Conservation (phyloP, 108 stramenopile species). For the Discostella pseudostelligera region DNA sequence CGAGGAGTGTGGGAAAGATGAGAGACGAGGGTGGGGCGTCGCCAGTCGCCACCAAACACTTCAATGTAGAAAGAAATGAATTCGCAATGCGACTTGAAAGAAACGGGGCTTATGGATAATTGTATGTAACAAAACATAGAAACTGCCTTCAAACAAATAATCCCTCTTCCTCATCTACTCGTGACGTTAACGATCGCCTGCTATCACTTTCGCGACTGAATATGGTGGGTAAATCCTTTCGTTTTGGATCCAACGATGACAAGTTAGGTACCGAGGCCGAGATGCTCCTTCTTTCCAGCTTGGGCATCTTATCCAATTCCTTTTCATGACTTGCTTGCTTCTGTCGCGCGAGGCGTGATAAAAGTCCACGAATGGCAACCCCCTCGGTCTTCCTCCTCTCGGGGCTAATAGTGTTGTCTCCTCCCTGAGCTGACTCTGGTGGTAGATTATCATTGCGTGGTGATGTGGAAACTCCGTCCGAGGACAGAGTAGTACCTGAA, state of each 20-base stretch:
- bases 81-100: too few species aligned
- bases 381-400: slow-evolving; percentile 9
- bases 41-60: background rate
- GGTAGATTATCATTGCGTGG: too few species aligned
- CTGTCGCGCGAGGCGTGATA: slow-evolving; percentile 36
- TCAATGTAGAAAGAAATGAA: background rate
- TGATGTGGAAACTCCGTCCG: too few species aligned
- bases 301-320: slow-evolving; percentile 25
- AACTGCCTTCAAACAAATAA: background rate
- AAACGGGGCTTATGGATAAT: too few species aligned
- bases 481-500: background rate
- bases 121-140: too few species aligned
- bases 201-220: background rate
- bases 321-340: slow-evolving; percentile 23
- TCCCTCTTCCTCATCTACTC: background rate
- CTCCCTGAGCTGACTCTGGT: too few species aligned
- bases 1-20: too few species aligned
- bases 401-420: background rate
- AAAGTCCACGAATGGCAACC: slow-evolving; percentile 26
- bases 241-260: slow-evolving; percentile 9
- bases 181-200: background rate
- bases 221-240: background rate
- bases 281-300: slow-evolving; percentile 7
- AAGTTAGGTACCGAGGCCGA: slow-evolving; percentile 33
- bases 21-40: too few species aligned